Base-by-base conservation (phyloP, 2,329 filamentous ascomycete genomes). In the Cytospora mali region DNA sequence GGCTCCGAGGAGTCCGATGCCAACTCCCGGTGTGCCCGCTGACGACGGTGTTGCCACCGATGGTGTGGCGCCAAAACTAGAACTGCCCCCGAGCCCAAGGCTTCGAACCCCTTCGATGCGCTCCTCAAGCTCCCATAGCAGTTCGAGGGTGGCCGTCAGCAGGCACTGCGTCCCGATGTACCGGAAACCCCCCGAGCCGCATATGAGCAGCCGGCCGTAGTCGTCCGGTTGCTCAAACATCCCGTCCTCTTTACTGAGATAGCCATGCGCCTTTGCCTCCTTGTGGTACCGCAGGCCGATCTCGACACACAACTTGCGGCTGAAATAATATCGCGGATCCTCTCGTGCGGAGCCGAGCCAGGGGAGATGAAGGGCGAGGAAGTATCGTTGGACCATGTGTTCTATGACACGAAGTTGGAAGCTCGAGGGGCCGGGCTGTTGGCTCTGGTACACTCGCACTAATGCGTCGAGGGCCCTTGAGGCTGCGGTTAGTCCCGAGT, bases 291-390 rank as follows among this genome's bases (percentile, higher is more conserved):
- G 72, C 10, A 76, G 62, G 1, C 74, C 69, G 0, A 73, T 73
- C 67, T 82, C 80, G 7, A 82, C 74, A 46, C 76, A 79, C 57
- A 62, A 49, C 42, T 62, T 66, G 6, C 62, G 63, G 6, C 62
- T 84, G 70, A 82, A 85, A 70, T 82, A 83, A 65, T 79, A 84
- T 0, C 76, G 75, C 0, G 81, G 80, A 42, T 84, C 77, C 2
- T 76, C 72, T 18, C 77, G 74, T 0, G 81, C 79, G n/a, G 75
- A 73, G 9, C 72, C 70, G 25, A 83, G 74, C 72, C 80, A 79
- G 0, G 79, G 79, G 28, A 83, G 80, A 64, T 88, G 85, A 0
- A 88, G 77, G 0, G 80, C 77, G 14, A 88, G 75, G 68, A 82
- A 81, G 66, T 78, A 80, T 23, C 79, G 79, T 59, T 81, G 80